Evolutionary conservation across 495 filamentous ascomycete species (phyloP), one percentile per base, ranked within the genome.

Genomic region (Aspergillus carlsbadensis): DNA sequence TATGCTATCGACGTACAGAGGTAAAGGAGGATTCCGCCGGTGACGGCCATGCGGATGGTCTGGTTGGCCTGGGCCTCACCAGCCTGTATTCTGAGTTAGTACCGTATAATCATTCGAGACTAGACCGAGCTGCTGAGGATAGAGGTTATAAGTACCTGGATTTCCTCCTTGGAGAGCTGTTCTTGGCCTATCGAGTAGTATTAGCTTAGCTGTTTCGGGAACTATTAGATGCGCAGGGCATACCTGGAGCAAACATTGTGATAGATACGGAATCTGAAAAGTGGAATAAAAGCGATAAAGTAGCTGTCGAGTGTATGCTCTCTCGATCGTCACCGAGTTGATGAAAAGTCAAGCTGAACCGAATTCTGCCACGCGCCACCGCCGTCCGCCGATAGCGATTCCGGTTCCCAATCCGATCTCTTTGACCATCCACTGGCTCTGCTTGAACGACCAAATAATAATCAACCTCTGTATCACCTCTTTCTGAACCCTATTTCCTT

Each of bases 21-120:
- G 74, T 96, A 96, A 57, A 96, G 82, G 29, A 87, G 56, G 61
- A 88, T 69, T 57, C 85, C 82, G 45, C 82, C 79, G 33, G 80
- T 79, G 53, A 90, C 59, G 59, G 83, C 83, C 44, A 73, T 78
- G 66, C 84, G 81, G 64, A 92, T 66, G 43, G 85, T 89, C 67
- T 80, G 77, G 65, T 68, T 75, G 37, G 92, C 90, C 73, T 90
- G 84, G 45, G 77, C 72, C 77, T 94, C 90, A 66, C 82, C 83
- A 41, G 80, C 81, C 75, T 84, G 44, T 39, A 59, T 10, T 35
- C 21, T 11, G 22, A 35, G 51, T 56, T 20, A 44, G 31, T 15
- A 35, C 21, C 18, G 31, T 14, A 15, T 13, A 21, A 29, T 24
- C 11, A 45, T 29, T n/a, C 55, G 20, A 15, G 18, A 33, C 15